These are phyloP conservation scores for Ustanciosporium gigantosporum DNA, from an alignment of 1,284 basidiomycete species.

Conservation along the genomic window DNA sequence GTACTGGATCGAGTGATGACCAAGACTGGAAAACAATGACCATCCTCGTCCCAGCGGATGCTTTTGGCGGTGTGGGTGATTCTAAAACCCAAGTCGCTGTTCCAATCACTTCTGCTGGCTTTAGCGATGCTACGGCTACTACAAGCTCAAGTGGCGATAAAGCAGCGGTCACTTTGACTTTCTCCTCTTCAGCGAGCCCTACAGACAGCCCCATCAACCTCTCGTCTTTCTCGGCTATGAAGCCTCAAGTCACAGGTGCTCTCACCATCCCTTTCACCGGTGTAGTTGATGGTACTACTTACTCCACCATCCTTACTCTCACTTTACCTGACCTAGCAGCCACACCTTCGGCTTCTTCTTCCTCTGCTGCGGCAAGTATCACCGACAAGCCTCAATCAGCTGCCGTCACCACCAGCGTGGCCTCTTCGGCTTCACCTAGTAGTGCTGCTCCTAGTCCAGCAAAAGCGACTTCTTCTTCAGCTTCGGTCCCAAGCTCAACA, in stretches of 20 bases:
- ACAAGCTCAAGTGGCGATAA: not conserved
- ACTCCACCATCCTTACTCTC: slow-evolving; percentile 26
- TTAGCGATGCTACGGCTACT: slow-evolving; percentile 1
- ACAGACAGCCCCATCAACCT: slow-evolving; percentile 20
- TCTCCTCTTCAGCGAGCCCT: no score
- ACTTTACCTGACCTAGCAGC: slow-evolving; percentile 5
- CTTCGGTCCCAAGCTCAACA: no score
- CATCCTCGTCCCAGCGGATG: slow-evolving; percentile 27
- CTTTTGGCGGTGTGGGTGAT: slow-evolving; percentile 21
- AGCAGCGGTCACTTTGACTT: not conserved
- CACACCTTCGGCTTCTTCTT: not conserved
- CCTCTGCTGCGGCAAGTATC: not conserved
- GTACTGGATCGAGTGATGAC: no score
- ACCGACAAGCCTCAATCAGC: slow-evolving; percentile 7
- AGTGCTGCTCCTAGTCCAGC: not conserved
- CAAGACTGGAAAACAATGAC: slow-evolving; percentile 39
- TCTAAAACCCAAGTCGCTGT: no score
- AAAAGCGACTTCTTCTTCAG: no score
- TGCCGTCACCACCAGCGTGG: not conserved
- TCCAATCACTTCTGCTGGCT: no score
- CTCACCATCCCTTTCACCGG: slow-evolving; percentile 24
- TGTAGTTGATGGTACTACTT: slow-evolving; percentile 20
- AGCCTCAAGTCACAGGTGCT: slow-evolving; percentile 3
- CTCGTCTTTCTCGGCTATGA: slow-evolving; percentile 18
- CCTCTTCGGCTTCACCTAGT: not conserved